These are phyloP conservation scores for Murraya koenigii DNA, from an alignment of 345 rosid species.

Conservation along the genomic window DNA sequence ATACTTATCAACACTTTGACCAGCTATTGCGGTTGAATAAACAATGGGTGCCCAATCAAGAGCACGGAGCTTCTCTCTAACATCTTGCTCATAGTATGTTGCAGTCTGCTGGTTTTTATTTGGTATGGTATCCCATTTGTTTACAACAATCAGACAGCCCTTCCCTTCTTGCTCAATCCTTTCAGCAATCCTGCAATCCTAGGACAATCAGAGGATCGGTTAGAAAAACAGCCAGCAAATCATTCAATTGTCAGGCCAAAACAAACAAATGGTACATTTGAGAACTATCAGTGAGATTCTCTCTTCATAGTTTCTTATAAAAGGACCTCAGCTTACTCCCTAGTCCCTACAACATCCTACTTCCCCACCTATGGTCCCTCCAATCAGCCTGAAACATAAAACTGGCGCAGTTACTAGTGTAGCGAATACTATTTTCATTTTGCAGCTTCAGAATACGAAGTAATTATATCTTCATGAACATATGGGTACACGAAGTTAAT, in stretches of 20 bases:
- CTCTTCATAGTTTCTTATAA: background rate
- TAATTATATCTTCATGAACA: background rate
- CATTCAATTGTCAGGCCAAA: background rate
- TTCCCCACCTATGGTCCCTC: background rate
- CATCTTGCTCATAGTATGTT: slow-evolving; percentile 78
- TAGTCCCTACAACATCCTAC: background rate
- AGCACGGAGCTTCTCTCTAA: slow-evolving; percentile 80
- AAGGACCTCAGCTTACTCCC: background rate
- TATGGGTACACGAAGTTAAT: background rate
- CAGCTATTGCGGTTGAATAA: slow-evolving; percentile 86
- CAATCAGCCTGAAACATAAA: background rate
- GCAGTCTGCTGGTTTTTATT: slow-evolving; percentile 85
- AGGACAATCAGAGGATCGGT: slow-evolving; percentile 9
- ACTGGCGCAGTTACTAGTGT: background rate
- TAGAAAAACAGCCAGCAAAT: background rate
- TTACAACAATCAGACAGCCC: slow-evolving; percentile 92
- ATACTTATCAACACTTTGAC: slow-evolving; percentile 86
- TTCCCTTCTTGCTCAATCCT: slow-evolving; percentile 94
- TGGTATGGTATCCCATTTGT: slow-evolving; percentile 97
- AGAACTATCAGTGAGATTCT: slow-evolving; percentile 1
- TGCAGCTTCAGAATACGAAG: background rate
- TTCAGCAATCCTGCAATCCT: slow-evolving; percentile 91
- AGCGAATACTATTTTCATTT: background rate
- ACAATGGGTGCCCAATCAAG: slow-evolving; percentile 97
- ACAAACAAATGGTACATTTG: background rate